Conservation (phyloP, 139 green algal genomes). For the Trebouxia sp. region DNA sequence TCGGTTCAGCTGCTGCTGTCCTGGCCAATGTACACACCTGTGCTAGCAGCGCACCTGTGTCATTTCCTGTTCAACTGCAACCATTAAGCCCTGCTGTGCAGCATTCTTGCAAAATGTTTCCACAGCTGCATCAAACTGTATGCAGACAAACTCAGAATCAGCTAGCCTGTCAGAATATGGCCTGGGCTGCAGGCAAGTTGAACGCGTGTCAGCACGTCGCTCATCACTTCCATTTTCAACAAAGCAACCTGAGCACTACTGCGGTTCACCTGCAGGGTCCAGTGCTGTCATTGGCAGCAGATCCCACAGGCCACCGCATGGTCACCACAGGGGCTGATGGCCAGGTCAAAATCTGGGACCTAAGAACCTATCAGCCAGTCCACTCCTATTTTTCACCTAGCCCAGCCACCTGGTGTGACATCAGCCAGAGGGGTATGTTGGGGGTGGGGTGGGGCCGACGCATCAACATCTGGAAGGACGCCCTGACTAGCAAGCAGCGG, state of each 20-base stretch:
- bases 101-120: no score
- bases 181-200: no score
- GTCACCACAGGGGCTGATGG: constrained; percentile 87
- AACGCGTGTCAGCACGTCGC: no score
- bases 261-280: constrained; percentile 47
- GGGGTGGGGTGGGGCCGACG: constrained; percentile 76
- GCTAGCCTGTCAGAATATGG: no score
- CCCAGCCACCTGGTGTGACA: constrained; percentile 72
- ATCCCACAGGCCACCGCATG: constrained; percentile 78
- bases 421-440: constrained; percentile 93
- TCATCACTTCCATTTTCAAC: no score
- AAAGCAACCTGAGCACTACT: not conserved
- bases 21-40: no score
- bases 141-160: no score
- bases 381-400: constrained; percentile 88
- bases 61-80: no score
- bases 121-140: no score
- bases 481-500: constrained; percentile 75
- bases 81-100: no score
- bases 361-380: constrained; percentile 81
- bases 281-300: constrained; percentile 74
- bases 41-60: no score
- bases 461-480: constrained; percentile 88
- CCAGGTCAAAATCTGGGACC: constrained; percentile 90
- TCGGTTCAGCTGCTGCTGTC: no score